Evolutionary conservation across 73 alveolate species (phyloP).

Genomic region (Chromera velia): DNA sequence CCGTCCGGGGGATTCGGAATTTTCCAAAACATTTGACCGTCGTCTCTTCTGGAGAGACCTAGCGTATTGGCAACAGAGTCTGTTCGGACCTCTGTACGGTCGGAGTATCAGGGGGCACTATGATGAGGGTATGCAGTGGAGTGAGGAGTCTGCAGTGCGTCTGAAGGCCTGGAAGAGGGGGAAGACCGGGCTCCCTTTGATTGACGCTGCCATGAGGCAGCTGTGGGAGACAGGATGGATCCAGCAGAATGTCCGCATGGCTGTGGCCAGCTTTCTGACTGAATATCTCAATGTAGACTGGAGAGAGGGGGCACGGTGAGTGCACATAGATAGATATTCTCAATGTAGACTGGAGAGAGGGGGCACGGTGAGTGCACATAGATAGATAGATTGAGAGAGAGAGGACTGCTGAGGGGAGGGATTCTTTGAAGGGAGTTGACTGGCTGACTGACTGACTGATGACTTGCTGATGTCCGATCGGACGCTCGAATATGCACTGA

Average conservation of each 20-base stretch:
- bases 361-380: no score
- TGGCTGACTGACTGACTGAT: no score
- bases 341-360: conserved; percentile 33
- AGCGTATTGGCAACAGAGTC: conserved; percentile 23
- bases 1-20: no score
- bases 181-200: conserved; percentile 63
- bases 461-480: no score
- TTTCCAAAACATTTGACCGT: conserved; percentile 49
- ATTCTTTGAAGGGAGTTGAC: no score
- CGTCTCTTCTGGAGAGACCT: conserved; percentile 67
- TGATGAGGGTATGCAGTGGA: conserved; percentile 42
- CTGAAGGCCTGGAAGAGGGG: conserved; percentile 58
- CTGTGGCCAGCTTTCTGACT: conserved; percentile 21
- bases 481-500: no score
- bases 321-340: conserved; percentile 21
- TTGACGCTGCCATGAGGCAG: conserved; percentile 65
- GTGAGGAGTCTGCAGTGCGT: conserved; percentile 2
- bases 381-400: conserved; percentile 23
- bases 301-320: conserved; percentile 21
- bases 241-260: conserved; percentile 5
- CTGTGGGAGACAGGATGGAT: conserved; percentile 45
- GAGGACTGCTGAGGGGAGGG: conserved; percentile 19
- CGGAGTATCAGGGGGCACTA: conserved; percentile 27
- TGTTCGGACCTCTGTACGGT: conserved; percentile 8
- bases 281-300: conserved; percentile 29